Conservation (phyloP, 345 rosid species). For the Crucihimalaya himalaica region DNA sequence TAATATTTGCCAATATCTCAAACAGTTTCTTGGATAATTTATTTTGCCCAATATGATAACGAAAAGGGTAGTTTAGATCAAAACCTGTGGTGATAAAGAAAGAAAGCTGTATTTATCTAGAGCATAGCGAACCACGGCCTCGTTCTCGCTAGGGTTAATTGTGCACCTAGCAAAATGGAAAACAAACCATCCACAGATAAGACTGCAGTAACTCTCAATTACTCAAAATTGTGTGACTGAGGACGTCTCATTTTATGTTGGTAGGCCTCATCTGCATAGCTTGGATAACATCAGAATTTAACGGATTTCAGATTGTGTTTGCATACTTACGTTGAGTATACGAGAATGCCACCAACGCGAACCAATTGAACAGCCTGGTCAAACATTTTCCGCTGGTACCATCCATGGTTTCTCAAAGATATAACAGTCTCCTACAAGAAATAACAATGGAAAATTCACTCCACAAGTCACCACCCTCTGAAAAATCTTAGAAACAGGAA, state of each 20-base stretch:
- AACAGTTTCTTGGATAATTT: neutral
- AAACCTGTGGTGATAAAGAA: constrained; percentile 85
- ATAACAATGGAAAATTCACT: constrained; percentile 5
- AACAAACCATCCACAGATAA: constrained; percentile 7
- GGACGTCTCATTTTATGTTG: constrained; percentile 5
- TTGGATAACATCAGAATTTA: neutral
- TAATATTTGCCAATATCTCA: neutral
- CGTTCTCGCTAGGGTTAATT: constrained; percentile 94
- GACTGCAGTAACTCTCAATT: neutral
- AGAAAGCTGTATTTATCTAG: constrained; percentile 80
- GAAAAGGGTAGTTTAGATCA: constrained; percentile 2
- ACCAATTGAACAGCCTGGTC: constrained; percentile 98
- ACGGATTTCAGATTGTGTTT: neutral
- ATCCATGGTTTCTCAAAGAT: constrained; percentile 81
- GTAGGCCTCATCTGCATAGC: neutral
- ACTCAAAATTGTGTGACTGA: neutral
- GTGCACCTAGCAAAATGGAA: constrained; percentile 71
- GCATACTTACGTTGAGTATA: constrained; percentile 89
- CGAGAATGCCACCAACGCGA: constrained; percentile 89
- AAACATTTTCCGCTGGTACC: constrained; percentile 87
- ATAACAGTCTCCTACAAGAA: constrained; percentile 69
- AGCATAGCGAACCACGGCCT: constrained; percentile 91
- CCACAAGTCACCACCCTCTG: neutral
- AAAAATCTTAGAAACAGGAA: neutral
- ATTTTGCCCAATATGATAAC: neutral